These are phyloP conservation scores for Sideroxylon spinosum DNA, from an alignment of 179 eudicot species.

Conservation along the genomic window DNA sequence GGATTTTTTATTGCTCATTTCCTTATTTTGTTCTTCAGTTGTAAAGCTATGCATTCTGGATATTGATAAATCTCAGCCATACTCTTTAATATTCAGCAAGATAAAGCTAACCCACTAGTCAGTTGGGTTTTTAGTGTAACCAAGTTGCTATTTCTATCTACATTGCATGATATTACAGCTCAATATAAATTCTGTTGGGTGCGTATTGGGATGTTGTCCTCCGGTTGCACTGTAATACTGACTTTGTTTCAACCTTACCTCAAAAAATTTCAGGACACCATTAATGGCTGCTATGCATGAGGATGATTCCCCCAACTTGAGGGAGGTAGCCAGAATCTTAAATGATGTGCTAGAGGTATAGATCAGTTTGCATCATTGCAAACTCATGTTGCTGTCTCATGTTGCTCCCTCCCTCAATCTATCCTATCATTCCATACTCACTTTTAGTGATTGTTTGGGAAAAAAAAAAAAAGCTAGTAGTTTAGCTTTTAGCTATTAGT, in stretches of 20 bases:
- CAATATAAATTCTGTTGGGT: neutral
- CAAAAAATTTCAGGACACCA: slow-evolving; percentile 50
- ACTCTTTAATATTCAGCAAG: neutral
- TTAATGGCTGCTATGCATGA: slow-evolving; percentile 79
- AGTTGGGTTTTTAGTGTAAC: neutral
- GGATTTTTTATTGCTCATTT: neutral
- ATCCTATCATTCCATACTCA: neutral
- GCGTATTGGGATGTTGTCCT: neutral
- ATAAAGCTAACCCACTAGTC: neutral
- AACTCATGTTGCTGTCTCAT: slow-evolving; percentile 26
- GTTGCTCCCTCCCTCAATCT: neutral
- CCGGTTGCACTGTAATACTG: neutral
- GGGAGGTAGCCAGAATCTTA: slow-evolving; percentile 62
- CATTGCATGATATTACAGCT: neutral
- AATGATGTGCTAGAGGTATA: slow-evolving; percentile 47
- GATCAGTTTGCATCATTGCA: slow-evolving; percentile 23
- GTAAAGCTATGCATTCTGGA: neutral
- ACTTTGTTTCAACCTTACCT: neutral
- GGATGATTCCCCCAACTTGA: slow-evolving; percentile 66
- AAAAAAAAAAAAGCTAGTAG: no score
- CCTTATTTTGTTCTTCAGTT: neutral
- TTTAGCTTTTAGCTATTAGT: no score
- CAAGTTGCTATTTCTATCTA: neutral
- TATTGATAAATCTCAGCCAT: neutral
- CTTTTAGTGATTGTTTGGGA: no score